A percentile compares a stretch with the other conserved stretches of the same genome.
phyloP scores from a whole-genome alignment of 129 eudicot species.

The Chrysanthemum seticuspe region DNA sequence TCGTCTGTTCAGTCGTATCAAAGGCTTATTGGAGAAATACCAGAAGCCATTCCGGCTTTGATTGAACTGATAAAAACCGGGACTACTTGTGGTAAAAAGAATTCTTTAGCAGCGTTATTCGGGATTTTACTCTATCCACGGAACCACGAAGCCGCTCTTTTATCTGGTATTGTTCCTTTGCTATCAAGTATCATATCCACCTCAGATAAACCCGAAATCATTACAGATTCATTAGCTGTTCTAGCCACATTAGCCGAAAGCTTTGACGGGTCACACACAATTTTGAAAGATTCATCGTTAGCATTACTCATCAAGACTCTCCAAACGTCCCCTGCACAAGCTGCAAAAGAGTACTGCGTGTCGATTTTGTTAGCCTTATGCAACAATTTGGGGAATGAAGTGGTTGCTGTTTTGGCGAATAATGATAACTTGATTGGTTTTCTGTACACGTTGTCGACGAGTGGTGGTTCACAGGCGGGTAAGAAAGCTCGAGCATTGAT shows the following conservation, averaged over 20 bases:
- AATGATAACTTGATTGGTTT: constrained; percentile 49
- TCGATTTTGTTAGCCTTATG: constrained; percentile 62
- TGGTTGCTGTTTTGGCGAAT: constrained; percentile 47
- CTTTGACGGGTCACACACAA: constrained; percentile 54
- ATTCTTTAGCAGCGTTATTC: constrained; percentile 62
- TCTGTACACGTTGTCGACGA: constrained; percentile 48
- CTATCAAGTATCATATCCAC: constrained; percentile 42
- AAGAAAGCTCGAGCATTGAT: constrained; percentile 63
- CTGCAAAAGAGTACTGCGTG: constrained; percentile 71
- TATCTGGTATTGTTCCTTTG: constrained; percentile 54
- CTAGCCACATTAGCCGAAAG: constrained; percentile 64
- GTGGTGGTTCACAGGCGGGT: constrained; percentile 48
- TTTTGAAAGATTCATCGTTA: constrained; percentile 39
- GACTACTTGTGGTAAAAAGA: constrained; percentile 60
- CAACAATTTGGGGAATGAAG: constrained; percentile 64
- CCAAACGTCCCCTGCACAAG: constrained; percentile 37
- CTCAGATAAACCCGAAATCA: constrained; percentile 51
- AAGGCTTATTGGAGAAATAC: constrained; percentile 48
- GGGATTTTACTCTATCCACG: constrained; percentile 59
- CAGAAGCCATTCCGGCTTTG: constrained; percentile 52
- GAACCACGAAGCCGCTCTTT: constrained; percentile 50
- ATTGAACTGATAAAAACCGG: constrained; percentile 58
- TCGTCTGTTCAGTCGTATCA: constrained; percentile 55
- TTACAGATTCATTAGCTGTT: constrained; percentile 67
- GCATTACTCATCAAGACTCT: constrained; percentile 32